Percentiles rank a stretch among this genome's conserved stretches.
Conservation (phyloP, 1,139 yeast species). For the Komagataea norvegica region DNA sequence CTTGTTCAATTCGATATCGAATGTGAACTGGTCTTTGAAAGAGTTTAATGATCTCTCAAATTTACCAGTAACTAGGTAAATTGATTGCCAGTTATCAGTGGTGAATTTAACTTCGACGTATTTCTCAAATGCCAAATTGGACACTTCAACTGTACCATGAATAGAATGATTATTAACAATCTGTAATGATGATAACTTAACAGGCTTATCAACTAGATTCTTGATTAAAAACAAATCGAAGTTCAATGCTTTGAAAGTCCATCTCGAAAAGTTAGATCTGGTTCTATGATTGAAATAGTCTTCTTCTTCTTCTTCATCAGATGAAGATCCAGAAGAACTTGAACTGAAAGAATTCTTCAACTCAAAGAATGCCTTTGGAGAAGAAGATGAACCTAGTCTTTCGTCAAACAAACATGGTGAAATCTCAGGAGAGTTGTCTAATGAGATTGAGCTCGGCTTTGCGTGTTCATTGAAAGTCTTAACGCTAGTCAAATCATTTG, state of each 20-base stretch:
- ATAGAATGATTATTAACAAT: slow-evolving; percentile 39
- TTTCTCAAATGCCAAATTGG: slow-evolving; percentile 51
- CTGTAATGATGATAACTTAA: slow-evolving; percentile 38
- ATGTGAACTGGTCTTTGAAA: slow-evolving; percentile 40
- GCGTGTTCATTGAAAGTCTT: slow-evolving; percentile 53
- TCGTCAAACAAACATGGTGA: slow-evolving; percentile 22
- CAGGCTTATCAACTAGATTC: slow-evolving; percentile 46
- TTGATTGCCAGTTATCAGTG: slow-evolving; percentile 51
- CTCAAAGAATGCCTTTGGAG: slow-evolving; percentile 22
- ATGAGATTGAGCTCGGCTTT: slow-evolving; percentile 53
- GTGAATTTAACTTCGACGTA: slow-evolving; percentile 47
- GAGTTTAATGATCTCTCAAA: slow-evolving; percentile 47
- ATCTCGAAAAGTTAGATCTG: slow-evolving; percentile 13
- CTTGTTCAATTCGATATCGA: slow-evolving; percentile 22
- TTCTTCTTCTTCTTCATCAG: slow-evolving; percentile 22
- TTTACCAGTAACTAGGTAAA: slow-evolving; percentile 46
- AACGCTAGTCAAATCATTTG: slow-evolving; percentile 45
- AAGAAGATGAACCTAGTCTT: background rate
- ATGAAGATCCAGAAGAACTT: slow-evolving; percentile 17
- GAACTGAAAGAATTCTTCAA: slow-evolving; percentile 11
- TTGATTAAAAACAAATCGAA: slow-evolving; percentile 16
- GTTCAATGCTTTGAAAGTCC: slow-evolving; percentile 19
- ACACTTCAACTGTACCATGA: slow-evolving; percentile 56
- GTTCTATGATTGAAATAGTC: slow-evolving; percentile 17
- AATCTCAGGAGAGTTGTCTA: slow-evolving; percentile 49